Base-by-base conservation (phyloP, 2,329 filamentous ascomycete genomes). In the Amauroascus niger region DNA sequence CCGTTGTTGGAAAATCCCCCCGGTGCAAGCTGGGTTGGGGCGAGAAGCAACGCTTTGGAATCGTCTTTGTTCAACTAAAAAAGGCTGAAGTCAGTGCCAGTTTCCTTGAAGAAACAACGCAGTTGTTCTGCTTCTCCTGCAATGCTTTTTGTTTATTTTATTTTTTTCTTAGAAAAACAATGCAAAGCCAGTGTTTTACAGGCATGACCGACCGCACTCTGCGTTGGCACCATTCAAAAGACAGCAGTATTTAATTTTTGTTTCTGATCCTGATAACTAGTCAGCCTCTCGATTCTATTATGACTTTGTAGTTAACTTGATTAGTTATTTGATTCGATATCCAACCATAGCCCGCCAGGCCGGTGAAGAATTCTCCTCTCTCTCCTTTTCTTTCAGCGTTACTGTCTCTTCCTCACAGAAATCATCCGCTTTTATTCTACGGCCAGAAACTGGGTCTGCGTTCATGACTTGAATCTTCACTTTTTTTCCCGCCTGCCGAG, bases 401-500 rank as follows among this genome's bases (percentile, higher is more conserved):
- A 48, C 13, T 41, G 14, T 22, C 16, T 40, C 24, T 53, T 33
- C 14, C 46, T 44, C n/a, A 13, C 14, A 1, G 24, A 7, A 47
- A 7, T 22, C 18, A 39, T 39, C 33, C 14, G 13, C 30, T 52
- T 33, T 53, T n/a, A 18, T 53, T 39, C 37, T 26, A 28, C 18
- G 18, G 8, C 30, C 9, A 53, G 30, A 41, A 22, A 24, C 30
- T 22, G 26, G 5, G 9, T 53, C 37, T 43, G 24, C 35, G 41
- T 54, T 32, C 22, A n/a, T 35, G 4, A 9, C 32, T 22, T 35
- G 30, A 22, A 22, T 32, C 33, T 33, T 53, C 49, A 52, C 51
- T 55, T 18, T 57, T 46, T 39, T 26, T 51, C 39, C 59, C 55
- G 57, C 46, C 41, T 35, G 57, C 61, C n/a, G 28, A 24, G 67